phyloP scores from a whole-genome alignment of 2,329 filamentous ascomycete genomes.

The Aschersonia sp. region DNA sequence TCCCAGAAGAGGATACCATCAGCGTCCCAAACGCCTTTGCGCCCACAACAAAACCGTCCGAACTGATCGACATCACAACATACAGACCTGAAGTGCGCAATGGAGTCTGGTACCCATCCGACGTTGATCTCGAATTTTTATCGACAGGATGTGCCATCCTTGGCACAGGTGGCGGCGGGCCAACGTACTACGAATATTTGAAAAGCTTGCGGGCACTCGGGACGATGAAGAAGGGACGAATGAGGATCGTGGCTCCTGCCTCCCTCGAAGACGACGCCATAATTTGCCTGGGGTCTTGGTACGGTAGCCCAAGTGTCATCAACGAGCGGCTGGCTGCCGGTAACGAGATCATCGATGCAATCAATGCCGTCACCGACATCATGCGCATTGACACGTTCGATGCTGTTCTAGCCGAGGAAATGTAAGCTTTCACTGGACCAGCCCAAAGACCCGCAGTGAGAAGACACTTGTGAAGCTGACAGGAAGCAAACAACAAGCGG shows the following conservation, averaged over 20 bases:
- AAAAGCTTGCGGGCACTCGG: slow-evolving; percentile 23
- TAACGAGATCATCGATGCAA: slow-evolving; percentile 20
- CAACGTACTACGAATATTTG: slow-evolving; percentile 27
- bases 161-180: slow-evolving; percentile 22
- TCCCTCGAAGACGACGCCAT: slow-evolving; percentile 21
- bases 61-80: slow-evolving; percentile 13
- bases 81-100: slow-evolving; percentile 17
- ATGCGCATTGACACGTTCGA: slow-evolving; percentile 16
- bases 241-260: slow-evolving; percentile 24
- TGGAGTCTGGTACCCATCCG: slow-evolving; percentile 20
- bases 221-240: slow-evolving; percentile 16
- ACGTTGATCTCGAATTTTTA: slow-evolving; percentile 20
- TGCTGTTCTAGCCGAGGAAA: slow-evolving; percentile 21
- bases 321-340: slow-evolving; percentile 21
- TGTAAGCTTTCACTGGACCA: slow-evolving; percentile 12
- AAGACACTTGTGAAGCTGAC: neutral
- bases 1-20: slow-evolving; percentile 13
- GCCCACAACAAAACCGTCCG: slow-evolving; percentile 16
- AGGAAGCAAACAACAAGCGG: slow-evolving; percentile 10
- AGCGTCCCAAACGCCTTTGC: slow-evolving; percentile 14
- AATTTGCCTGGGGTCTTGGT: slow-evolving; percentile 28
- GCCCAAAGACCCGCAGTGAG: neutral
- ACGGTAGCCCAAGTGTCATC: slow-evolving; percentile 26
- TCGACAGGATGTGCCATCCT: slow-evolving; percentile 20
- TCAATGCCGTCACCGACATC: slow-evolving; percentile 19